phyloP scores from a whole-genome alignment of 441 rosid genomes.

The Pelargonium australe region DNA sequence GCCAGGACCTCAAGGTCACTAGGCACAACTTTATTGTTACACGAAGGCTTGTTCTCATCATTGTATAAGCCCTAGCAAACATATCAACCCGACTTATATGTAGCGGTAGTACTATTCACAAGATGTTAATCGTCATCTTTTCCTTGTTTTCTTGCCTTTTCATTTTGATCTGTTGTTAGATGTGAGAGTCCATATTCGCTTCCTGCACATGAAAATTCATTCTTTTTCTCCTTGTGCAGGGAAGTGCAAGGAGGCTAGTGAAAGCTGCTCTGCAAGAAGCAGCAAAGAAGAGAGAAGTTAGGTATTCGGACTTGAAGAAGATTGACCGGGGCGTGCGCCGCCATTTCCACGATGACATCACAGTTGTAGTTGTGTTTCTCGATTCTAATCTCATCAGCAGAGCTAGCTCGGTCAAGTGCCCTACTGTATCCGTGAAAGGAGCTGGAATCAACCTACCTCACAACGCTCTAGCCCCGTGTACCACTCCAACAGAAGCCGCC shows the following conservation, averaged over 20 bases:
- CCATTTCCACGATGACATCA: constrained; percentile 94
- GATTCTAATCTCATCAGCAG: constrained; percentile 59
- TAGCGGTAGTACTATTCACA: too few relatives aligned
- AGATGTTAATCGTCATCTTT: too few relatives aligned
- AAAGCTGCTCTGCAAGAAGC: constrained; percentile 81
- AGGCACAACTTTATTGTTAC: too few relatives aligned
- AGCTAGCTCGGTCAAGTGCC: constrained; percentile 37
- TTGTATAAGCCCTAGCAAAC: too few relatives aligned
- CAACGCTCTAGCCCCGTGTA: constrained; percentile 52
- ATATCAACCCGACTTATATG: too few relatives aligned
- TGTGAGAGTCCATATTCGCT: background rate
- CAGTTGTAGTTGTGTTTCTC: constrained; percentile 75
- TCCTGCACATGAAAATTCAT: background rate
- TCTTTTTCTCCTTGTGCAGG: constrained; percentile 40
- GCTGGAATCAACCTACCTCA: constrained; percentile 55
- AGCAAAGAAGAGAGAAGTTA: constrained; percentile 88
- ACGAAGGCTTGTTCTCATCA: too few relatives aligned
- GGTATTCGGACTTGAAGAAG: constrained; percentile 94
- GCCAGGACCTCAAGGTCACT: too few relatives aligned
- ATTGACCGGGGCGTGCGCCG: constrained; percentile 89
- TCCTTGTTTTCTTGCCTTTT: too few relatives aligned
- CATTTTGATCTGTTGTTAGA: too few relatives aligned
- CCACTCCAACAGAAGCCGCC: constrained; percentile 39
- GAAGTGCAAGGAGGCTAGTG: constrained; percentile 80
- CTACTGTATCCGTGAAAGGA: constrained; percentile 58